Evolutionary conservation across 176 grass and related monocot species (phyloP), one percentile per base, ranked within the genome.

Genomic region (Oryza australiensis): DNA sequence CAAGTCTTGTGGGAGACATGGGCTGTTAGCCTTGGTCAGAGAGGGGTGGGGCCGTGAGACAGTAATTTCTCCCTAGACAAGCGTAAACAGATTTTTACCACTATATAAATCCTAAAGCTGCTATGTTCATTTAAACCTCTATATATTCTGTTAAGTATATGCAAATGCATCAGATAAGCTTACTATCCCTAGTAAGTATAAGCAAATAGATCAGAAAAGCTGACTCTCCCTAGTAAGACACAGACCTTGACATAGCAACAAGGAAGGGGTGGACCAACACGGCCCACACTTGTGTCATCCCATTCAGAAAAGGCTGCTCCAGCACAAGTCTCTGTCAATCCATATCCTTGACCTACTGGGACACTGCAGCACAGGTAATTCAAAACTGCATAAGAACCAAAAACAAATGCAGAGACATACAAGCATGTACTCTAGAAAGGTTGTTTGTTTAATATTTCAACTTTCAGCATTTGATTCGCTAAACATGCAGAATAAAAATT

Each of bases 321-420:
- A 42, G 89, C 94, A 87, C 83, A 87, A n/a, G 94, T 97, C 82
- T 97, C 94, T 9, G 94, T 97, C 70, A 97, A 84, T 57, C 94
- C 94, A 89, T 97, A 97, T 69, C 85, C 94, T 92, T 97, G 94
- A 75, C 91, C 94, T 40, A 97, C 83, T 46, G 87, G 92, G 74
- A 89, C 89, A 82, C 94, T 97, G 86, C 55, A 88, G 5, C 72
- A 84, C 40, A 55, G 73, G 55, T 66, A 18, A 60, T 68, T 38
- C 27, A 43, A 75, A 60, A 23, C 22, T 68, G 63, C 7, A 65
- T 86, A 30, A 86, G 72, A 57, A 80, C 37, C 46, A 20, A 76
- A 74, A 70, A 75, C 14, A 85, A 66, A 77, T 41, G 29, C 40
- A 89, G 24, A 18, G 27, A 5, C 51, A 43, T 46, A 75, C 4